Percentiles rank a stretch among this genome's conserved stretches.
These are phyloP conservation scores for Suillus spraguei DNA, from an alignment of 768 basidiomycete genomes.

Conservation along the genomic window DNA sequence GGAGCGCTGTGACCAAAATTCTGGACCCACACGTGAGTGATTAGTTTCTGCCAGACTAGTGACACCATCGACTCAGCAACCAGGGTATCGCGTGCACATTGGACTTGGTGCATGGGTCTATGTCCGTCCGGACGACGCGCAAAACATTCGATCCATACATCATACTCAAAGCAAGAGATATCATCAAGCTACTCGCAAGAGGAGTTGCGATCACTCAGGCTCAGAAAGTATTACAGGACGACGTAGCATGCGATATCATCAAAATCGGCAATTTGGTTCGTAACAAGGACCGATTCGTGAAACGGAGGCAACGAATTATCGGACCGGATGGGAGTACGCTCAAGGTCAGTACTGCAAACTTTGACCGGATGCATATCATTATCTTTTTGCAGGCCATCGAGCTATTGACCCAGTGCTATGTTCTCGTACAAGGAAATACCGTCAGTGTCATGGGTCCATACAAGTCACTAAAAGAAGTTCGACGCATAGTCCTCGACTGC, in stretches of 20 bases:
- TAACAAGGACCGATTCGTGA: slow-evolving; percentile 97
- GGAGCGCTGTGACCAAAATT: slow-evolving; percentile 87
- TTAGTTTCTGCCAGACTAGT: slow-evolving; percentile 17
- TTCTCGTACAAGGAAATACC: slow-evolving; percentile 97
- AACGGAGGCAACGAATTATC: slow-evolving; percentile 93
- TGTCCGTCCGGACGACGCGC: slow-evolving; percentile 96
- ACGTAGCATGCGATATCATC: slow-evolving; percentile 93
- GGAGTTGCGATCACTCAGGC: slow-evolving; percentile 87
- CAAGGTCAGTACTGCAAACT: slow-evolving; percentile 57
- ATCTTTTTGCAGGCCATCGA: slow-evolving; percentile 82
- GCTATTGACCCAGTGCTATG: slow-evolving; percentile 93
- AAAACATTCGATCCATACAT: slow-evolving; percentile 98
- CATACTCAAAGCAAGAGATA: slow-evolving; percentile 92
- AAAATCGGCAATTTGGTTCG: slow-evolving; percentile 94
- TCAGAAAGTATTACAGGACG: slow-evolving; percentile 87
- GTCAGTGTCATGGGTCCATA: slow-evolving; percentile 98
- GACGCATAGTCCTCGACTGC: slow-evolving; percentile 95
- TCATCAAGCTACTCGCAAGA: slow-evolving; percentile 93
- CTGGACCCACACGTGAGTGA: slow-evolving; percentile 73
- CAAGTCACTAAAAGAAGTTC: slow-evolving; percentile 94
- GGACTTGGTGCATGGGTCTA: slow-evolving; percentile 94
- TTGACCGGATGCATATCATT: not conserved
- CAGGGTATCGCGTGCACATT: slow-evolving; percentile 91
- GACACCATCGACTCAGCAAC: slow-evolving; percentile 8
- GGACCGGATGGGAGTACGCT: slow-evolving; percentile 97